phyloP scores from a whole-genome alignment of 169 alveolate species.

The Plasmodium berghei region DNA sequence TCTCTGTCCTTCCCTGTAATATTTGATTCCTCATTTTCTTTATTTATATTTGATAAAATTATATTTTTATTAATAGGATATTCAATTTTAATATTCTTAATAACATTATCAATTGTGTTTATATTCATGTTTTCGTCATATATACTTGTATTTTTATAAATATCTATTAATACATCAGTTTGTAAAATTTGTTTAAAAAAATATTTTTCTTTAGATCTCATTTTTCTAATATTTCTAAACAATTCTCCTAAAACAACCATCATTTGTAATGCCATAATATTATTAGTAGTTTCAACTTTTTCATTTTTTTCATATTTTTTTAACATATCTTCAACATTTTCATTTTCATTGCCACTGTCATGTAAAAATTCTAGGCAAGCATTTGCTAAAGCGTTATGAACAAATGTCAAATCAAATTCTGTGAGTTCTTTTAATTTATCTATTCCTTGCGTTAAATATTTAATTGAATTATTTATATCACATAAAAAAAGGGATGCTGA shows the following conservation, averaged over 20 bases:
- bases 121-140: conserved; percentile 71
- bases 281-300: conserved; percentile 73
- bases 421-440: conserved; percentile 54
- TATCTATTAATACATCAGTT: conserved; percentile 47
- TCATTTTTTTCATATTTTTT: conserved; percentile 69
- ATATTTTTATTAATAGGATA: conserved; percentile 53
- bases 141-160: conserved; percentile 39
- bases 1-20: background rate
- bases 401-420: conserved; percentile 57
- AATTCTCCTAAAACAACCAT: conserved; percentile 73
- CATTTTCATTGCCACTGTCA: conserved; percentile 74
- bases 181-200: conserved; percentile 49
- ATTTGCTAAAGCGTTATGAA: conserved; percentile 57
- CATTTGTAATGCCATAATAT: conserved; percentile 73
- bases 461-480: conserved; percentile 57
- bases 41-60: conserved; percentile 14
- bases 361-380: conserved; percentile 40
- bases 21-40: conserved; percentile 11
- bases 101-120: conserved; percentile 32
- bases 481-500: conserved; percentile 60
- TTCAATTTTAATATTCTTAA: conserved; percentile 42
- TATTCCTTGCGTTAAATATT: conserved; percentile 39
- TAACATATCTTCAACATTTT: conserved; percentile 53
- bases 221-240: conserved; percentile 59
- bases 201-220: conserved; percentile 52